Base-by-base conservation (phyloP, 2,329 filamentous ascomycete species). In the Herpotrichia juniperi region DNA sequence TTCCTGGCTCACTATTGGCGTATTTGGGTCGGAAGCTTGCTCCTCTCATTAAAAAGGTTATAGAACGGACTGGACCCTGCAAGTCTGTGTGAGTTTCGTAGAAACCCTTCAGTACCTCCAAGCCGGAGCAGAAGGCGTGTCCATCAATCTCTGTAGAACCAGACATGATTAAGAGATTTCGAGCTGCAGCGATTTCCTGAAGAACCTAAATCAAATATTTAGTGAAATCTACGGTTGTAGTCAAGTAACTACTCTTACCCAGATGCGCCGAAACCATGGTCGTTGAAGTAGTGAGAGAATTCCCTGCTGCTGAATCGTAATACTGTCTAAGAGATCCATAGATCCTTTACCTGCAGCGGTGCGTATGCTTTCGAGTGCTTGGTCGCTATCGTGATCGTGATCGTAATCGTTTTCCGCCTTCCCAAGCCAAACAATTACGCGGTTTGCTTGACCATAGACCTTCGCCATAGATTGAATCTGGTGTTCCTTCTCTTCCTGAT, bases 261-360 rank as follows among this genome's bases (percentile, higher is more conserved):
- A 63, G 32, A 63, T 61, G 25, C 56, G 57, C 48, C 52, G 53
- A 46, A 63, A 63, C 57, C 59, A 63, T 21, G 48, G 47, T 45
- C 57, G 48, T 48, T 54, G 35, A 43, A 63, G 45, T 17, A 61
- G 48, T 21, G 40, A 46, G 40, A 54, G 30, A 35, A 58, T 35
- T 37, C 55, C 49, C n/a, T n/a, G n/a, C 50, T 56, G 37, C 52
- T 56, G 46, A 28, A 50, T 21, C 32, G 12, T 31, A 46, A 39
- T 42, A 30, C 44, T 39, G 24, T n/a, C n/a, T n/a, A 24, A 22
- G 42, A 42, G 34, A 45, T 48, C 34, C n/a, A 28, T 26, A n/a
- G 37, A 21, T 22, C 28, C 50, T 21, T 51, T 42, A 30, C 25
- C 40, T 34, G 37, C 50, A 42, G 51, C 51, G 53, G 28, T 16